A percentile compares a stretch with the other conserved stretches of the same genome.
These are phyloP conservation scores for Tephrocybe sp. DNA, from an alignment of 768 basidiomycete genomes.

Conservation along the genomic window DNA sequence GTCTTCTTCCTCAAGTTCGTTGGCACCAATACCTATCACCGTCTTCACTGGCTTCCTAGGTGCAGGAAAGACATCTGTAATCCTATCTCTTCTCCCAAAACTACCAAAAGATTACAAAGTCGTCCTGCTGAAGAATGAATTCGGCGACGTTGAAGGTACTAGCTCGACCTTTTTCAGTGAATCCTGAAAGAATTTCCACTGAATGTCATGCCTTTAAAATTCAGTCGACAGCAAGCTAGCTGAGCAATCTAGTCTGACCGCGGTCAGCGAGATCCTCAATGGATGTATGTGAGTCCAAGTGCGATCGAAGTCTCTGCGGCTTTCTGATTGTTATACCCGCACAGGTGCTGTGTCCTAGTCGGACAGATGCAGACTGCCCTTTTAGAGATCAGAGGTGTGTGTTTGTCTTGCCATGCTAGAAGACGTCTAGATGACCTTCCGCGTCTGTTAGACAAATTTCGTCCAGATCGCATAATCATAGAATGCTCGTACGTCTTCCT, in stretches of 20 bases:
- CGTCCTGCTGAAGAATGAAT: slow-evolving; percentile 94
- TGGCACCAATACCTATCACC: slow-evolving; percentile 73
- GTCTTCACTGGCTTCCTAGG: slow-evolving; percentile 95
- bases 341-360: slow-evolving; percentile 90
- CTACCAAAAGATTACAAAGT: slow-evolving; percentile 86
- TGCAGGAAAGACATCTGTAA: slow-evolving; percentile 78
- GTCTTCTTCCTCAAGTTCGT: no score
- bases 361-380: slow-evolving; percentile 93
- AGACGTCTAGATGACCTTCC: neutral
- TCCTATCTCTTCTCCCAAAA: slow-evolving; percentile 79
- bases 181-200: neutral
- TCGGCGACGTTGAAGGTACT: slow-evolving; percentile 89
- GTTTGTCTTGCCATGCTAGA: no score
- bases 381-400: slow-evolving; percentile 77
- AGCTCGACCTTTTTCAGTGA: slow-evolving; percentile 8
- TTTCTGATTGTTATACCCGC: neutral
- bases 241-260: slow-evolving; percentile 77
- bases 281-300: slow-evolving; percentile 80
- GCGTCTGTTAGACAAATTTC: slow-evolving; percentile 61
- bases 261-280: slow-evolving; percentile 92
- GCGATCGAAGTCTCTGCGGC: neutral
- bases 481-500: slow-evolving; percentile 78
- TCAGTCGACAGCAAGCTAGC: slow-evolving; percentile 91
- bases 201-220: neutral
- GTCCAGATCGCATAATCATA: slow-evolving; percentile 90